Conservation (phyloP, 2,329 filamentous ascomycete genomes). For the Epicoccum sorghinum region DNA sequence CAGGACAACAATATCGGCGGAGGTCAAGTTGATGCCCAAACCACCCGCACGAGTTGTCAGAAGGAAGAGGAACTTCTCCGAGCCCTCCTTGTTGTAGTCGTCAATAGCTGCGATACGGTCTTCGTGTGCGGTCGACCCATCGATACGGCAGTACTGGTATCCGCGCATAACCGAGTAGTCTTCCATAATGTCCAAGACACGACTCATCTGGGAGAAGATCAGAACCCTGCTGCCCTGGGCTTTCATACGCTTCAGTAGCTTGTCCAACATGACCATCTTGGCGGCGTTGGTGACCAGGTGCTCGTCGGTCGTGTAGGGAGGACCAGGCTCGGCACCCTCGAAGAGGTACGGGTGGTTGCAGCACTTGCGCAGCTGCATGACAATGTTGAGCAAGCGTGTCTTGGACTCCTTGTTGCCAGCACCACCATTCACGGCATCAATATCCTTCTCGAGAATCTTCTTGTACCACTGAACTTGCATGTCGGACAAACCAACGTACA, state of each 20-base stretch:
- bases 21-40: conserved; percentile 94
- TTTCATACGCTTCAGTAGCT: conserved; percentile 81
- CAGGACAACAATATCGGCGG: conserved; percentile 91
- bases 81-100: conserved; percentile 94
- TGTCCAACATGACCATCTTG: conserved; percentile 97
- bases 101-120: conserved; percentile 97
- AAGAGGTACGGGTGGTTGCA: conserved; percentile 99
- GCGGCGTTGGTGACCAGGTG: conserved; percentile 92
- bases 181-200: conserved; percentile 93
- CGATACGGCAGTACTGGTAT: conserved; percentile 96
- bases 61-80: conserved; percentile 88
- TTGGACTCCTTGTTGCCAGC: conserved; percentile 97
- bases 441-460: conserved; percentile 98
- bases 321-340: conserved; percentile 94
- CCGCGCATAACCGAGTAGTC: conserved; percentile 97
- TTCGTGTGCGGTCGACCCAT: conserved; percentile 94
- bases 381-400: conserved; percentile 94
- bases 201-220: conserved; percentile 99
- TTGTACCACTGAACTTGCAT: conserved; percentile 99
- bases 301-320: conserved; percentile 97
- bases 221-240: conserved; percentile 91
- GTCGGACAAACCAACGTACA: conserved; percentile 97
- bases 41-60: conserved; percentile 95
- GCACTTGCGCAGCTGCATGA: conserved; percentile 99
- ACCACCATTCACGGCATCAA: conserved; percentile 96